Evolutionary conservation across 148 eudicot genomes (phyloP).

Genomic region (Cornus florida): DNA sequence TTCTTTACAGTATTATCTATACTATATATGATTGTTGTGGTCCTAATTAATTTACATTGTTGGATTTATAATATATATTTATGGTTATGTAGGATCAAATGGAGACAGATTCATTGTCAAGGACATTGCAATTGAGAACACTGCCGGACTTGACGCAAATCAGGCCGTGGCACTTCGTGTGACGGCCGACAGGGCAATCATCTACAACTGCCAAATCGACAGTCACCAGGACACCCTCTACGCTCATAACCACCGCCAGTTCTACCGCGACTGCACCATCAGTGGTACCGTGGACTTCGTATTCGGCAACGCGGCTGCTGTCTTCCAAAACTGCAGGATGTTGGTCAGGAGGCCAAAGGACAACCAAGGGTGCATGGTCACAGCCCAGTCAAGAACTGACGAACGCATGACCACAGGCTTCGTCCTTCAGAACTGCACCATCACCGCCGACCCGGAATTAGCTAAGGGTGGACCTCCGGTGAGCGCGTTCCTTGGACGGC

Average conservation of each 20-base stretch:
- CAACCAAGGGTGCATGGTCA: constrained; percentile 38
- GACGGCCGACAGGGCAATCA: constrained; percentile 21
- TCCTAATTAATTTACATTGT: no score
- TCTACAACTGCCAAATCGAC: constrained; percentile 40
- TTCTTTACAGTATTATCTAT: no score
- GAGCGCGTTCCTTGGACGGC: constrained; percentile 50
- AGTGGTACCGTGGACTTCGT: constrained; percentile 71
- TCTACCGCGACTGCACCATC: constrained; percentile 61
- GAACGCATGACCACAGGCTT: constrained; percentile 25
- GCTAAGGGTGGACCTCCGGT: constrained; percentile 2
- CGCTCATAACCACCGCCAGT: constrained; percentile 53
- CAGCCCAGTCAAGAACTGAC: constrained; percentile 52
- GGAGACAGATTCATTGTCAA: constrained; percentile 44
- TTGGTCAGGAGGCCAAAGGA: constrained; percentile 48
- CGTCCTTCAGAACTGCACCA: constrained; percentile 49
- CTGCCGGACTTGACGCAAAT: constrained; percentile 36
- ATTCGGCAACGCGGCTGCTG: constrained; percentile 53
- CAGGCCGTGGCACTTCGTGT: constrained; percentile 59
- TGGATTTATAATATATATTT: no score
- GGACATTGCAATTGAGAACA: constrained; percentile 49
- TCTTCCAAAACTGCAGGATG: constrained; percentile 60
- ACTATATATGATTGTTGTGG: no score
- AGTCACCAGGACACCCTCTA: constrained; percentile 60
- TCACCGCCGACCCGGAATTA: constrained; percentile 27
- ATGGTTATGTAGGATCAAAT: constrained; percentile 20